These are phyloP conservation scores for Amoeboaphelidium protococcarum DNA, from an alignment of 371 early-diverging fungal species.

Conservation along the genomic window DNA sequence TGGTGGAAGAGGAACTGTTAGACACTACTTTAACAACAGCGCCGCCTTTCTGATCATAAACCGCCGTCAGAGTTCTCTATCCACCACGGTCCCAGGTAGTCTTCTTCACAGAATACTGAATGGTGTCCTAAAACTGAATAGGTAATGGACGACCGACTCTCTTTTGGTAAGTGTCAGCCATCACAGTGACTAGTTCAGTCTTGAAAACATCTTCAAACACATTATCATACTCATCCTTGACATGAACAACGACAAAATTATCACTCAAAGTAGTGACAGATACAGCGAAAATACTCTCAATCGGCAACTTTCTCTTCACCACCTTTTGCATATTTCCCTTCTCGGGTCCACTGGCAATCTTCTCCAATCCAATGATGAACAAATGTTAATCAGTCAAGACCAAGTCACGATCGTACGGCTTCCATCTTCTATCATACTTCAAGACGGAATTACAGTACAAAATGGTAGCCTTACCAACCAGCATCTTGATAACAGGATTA, in stretches of 20 bases:
- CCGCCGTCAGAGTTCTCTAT: not conserved
- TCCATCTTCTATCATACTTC: slow-evolving; percentile 24
- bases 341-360: slow-evolving; percentile 18
- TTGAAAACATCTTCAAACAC: slow-evolving; percentile 38
- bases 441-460: slow-evolving; percentile 13
- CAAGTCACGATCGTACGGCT: slow-evolving; percentile 14
- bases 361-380: slow-evolving; percentile 17
- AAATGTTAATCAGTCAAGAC: slow-evolving; percentile 14
- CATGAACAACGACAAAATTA: slow-evolving; percentile 53
- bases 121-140: slow-evolving; percentile 16
- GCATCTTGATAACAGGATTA: slow-evolving; percentile 22
- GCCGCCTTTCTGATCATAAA: not conserved
- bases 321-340: slow-evolving; percentile 22
- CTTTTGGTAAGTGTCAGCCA: slow-evolving; percentile 10
- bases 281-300: slow-evolving; percentile 12
- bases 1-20: not conserved
- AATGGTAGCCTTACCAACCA: slow-evolving; percentile 25
- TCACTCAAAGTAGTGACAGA: slow-evolving; percentile 19
- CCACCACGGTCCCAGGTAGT: slow-evolving; percentile 21
- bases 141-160: slow-evolving; percentile 6
- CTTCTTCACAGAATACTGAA: slow-evolving; percentile 23
- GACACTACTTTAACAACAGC: not conserved
- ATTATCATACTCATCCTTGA: slow-evolving; percentile 29
- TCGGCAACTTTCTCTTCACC: slow-evolving; percentile 16
- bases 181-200: slow-evolving; percentile 46